Evolutionary conservation across 257 asterid species (phyloP).

Genomic region (Anisodus acutangulus): DNA sequence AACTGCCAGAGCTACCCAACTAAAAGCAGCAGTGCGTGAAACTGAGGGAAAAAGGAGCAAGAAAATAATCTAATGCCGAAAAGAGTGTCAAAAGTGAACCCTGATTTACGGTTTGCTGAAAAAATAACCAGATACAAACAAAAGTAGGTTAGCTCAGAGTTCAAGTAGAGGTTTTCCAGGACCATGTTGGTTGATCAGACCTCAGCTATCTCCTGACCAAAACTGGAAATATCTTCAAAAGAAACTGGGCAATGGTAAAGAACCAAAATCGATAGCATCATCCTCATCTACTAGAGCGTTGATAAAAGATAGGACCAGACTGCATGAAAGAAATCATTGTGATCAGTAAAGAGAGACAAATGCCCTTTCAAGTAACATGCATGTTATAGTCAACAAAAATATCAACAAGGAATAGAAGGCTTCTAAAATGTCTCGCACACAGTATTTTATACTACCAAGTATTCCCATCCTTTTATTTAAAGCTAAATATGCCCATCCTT

Average conservation of each 20-base stretch:
- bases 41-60: neutral
- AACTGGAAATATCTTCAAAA: slow-evolving; percentile 14
- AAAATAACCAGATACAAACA: slow-evolving; percentile 1
- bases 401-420: neutral
- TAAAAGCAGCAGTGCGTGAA: neutral
- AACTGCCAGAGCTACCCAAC: neutral
- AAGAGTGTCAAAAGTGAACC: neutral
- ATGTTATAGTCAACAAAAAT: neutral
- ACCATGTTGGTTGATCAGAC: slow-evolving; percentile 19
- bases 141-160: neutral
- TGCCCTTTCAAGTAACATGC: neutral
- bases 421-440: neutral
- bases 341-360: neutral
- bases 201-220: slow-evolving; percentile 8
- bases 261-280: slow-evolving; percentile 42
- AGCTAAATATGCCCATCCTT: neutral
- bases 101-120: slow-evolving; percentile 3
- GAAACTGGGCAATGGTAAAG: slow-evolving; percentile 29
- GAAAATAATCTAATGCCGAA: neutral
- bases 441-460: neutral
- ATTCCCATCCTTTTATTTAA: neutral
- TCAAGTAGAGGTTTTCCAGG: neutral
- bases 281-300: slow-evolving; percentile 69
- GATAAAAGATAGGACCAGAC: slow-evolving; percentile 68
- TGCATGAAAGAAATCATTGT: slow-evolving; percentile 40